These are phyloP conservation scores for Penicillium sp. DNA, from an alignment of 2,329 filamentous ascomycete species.

Conservation along the genomic window DNA sequence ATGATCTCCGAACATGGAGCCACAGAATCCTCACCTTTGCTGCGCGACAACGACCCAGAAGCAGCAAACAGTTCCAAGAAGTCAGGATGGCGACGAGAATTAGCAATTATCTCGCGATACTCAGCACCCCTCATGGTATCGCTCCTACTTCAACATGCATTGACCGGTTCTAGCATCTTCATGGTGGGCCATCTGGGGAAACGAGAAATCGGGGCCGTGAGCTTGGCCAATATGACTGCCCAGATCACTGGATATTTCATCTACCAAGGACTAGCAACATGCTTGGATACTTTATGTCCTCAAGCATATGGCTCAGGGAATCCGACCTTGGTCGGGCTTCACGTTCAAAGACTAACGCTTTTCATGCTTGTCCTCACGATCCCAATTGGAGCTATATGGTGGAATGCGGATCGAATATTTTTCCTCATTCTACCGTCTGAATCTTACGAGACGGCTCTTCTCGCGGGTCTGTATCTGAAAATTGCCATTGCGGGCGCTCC, in stretches of 20 bases:
- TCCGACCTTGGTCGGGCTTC: constrained; percentile 77
- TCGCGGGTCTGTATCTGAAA: constrained; percentile 69
- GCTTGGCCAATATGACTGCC: constrained; percentile 68
- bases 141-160: constrained; percentile 72
- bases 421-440: constrained; percentile 63
- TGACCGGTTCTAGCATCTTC: constrained; percentile 73
- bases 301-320: constrained; percentile 87
- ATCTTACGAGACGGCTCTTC: constrained; percentile 56
- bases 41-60: constrained; percentile 5
- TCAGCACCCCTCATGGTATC: constrained; percentile 66
- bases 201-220: constrained; percentile 62
- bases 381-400: constrained; percentile 68
- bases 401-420: constrained; percentile 63
- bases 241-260: constrained; percentile 72
- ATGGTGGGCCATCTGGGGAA: constrained; percentile 70
- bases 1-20: constrained; percentile 1
- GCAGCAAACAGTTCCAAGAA: background rate
- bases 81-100: constrained; percentile 49
- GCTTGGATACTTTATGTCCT: constrained; percentile 81
- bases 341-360: constrained; percentile 72
- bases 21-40: constrained; percentile 6
- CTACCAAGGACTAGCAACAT: constrained; percentile 78
- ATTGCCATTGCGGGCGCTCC: constrained; percentile 67
- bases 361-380: constrained; percentile 69
- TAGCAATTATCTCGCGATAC: constrained; percentile 70